Conservation (phyloP, 176 grass and related monocot genomes). For the Thinopyrum elongatum region DNA sequence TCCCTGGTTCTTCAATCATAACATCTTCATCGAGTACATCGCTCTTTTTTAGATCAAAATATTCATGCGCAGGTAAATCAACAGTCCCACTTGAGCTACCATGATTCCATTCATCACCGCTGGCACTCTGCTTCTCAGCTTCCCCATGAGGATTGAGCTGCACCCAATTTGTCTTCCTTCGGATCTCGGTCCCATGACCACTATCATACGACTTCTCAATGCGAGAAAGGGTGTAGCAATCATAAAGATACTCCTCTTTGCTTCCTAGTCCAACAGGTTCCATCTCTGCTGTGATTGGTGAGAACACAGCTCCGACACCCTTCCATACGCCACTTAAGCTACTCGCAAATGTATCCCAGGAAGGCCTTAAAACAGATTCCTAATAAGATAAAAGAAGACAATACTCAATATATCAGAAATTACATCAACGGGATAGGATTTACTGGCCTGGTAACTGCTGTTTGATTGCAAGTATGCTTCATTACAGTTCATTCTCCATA, state of each 20-base stretch:
- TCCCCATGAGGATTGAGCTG: constrained; percentile 74
- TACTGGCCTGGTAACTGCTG: not conserved
- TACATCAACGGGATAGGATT: not conserved
- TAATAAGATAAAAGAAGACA: constrained; percentile 40
- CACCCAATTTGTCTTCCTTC: constrained; percentile 77
- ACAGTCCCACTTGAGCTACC: constrained; percentile 19
- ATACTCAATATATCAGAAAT: constrained; percentile 1
- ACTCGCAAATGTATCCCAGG: constrained; percentile 92
- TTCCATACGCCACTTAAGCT: constrained; percentile 93
- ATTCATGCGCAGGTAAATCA: constrained; percentile 63
- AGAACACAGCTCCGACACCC: constrained; percentile 87
- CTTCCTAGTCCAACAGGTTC: constrained; percentile 79
- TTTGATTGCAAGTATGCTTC: not conserved
- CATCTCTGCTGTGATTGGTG: constrained; percentile 86
- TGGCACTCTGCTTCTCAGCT: constrained; percentile 35
- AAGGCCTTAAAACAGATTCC: constrained; percentile 93
- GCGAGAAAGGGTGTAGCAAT: constrained; percentile 80
- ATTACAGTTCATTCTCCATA: not conserved
- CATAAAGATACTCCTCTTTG: constrained; percentile 90
- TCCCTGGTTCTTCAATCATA: constrained; percentile 72
- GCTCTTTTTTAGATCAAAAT: constrained; percentile 73
- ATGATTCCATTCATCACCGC: constrained; percentile 12
- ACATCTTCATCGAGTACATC: constrained; percentile 78
- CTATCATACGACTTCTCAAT: constrained; percentile 50
- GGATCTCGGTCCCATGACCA: constrained; percentile 41